Evolutionary conservation across 805 yeast species (phyloP), one percentile per base, ranked within the genome.

Genomic region (Blastobotrys robertii): DNA sequence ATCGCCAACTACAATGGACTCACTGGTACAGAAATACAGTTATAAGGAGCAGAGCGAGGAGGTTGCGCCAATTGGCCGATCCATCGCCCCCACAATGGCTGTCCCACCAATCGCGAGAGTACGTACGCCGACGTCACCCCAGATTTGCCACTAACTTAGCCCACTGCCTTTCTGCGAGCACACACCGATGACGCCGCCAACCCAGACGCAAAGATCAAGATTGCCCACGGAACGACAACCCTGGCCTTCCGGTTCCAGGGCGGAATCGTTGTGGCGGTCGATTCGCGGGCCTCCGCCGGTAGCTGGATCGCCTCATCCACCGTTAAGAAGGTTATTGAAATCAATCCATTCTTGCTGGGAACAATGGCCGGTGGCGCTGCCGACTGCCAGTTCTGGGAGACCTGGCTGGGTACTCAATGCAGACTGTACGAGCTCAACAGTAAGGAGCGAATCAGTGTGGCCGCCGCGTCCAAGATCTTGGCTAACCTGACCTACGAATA

Each of bases 291-390:
- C 46, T 84, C 97, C 7, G 95, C 95, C 2, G 98, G 98, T 37
- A 80, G 83, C 57, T 90, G 97, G 97, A 82, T 92, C 55, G 97
- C 97, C 14, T 87, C 97, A 11, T 97, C 88, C 63, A 87, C 97
- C 2, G 98, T 92, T 50, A 90, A 90, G 66, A 92, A 92, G 66
- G 98, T 92, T 44, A 87, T 92, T 57, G 90, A 90, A 65, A 92
- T 92, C 67, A 92, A 92, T 65, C 96, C 97, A 42, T 83, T 84
- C 63, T 67, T 92, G 50, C 73, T 92, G 55, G 98, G 98, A 51
- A 92, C 98, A 14, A 80, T 92, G 96, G 98, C 98, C 30, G 98
- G 98, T 67, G 97, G 97, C 70, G 98, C 98, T 39, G 97, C 97
- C 29, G 98, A 92, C 67, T 92, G 98, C 72, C 98, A 92, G 65